Percentiles rank a stretch among this genome's conserved stretches.
Conservation (phyloP, 2,329 filamentous ascomycete genomes). For the Coniella lustricola region DNA sequence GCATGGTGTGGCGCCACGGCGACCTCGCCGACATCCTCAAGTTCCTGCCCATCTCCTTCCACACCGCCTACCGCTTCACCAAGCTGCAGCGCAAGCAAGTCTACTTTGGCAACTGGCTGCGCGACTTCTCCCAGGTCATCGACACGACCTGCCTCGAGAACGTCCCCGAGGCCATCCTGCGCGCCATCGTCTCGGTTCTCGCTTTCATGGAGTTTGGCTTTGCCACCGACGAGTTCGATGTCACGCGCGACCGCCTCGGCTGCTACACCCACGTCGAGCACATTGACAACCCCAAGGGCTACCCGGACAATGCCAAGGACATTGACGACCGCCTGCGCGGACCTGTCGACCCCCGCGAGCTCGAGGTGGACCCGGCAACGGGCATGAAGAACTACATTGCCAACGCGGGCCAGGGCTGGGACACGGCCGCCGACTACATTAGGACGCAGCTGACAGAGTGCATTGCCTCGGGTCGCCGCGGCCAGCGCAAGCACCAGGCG, state of each 20-base stretch:
- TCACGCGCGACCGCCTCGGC: slow-evolving; percentile 44
- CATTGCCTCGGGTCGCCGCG: slow-evolving; percentile 22
- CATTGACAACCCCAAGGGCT: slow-evolving; percentile 40
- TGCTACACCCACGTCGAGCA: slow-evolving; percentile 45
- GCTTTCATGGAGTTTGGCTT: slow-evolving; percentile 51
- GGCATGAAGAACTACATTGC: slow-evolving; percentile 29
- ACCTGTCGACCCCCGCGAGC: slow-evolving; percentile 23
- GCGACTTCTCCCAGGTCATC: slow-evolving; percentile 48
- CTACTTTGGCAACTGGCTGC: slow-evolving; percentile 24
- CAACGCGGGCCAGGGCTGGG: slow-evolving; percentile 22
- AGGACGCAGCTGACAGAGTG: slow-evolving; percentile 21
- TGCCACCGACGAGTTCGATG: slow-evolving; percentile 49
- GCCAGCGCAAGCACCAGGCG: slow-evolving; percentile 15
- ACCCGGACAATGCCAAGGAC: slow-evolving; percentile 23
- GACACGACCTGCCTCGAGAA: slow-evolving; percentile 46
- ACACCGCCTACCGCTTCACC: slow-evolving; percentile 32
- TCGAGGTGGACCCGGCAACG: slow-evolving; percentile 24
- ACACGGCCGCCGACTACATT: slow-evolving; percentile 25
- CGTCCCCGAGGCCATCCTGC: slow-evolving; percentile 45
- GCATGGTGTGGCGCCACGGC: slow-evolving; percentile 34
- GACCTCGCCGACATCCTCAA: slow-evolving; percentile 32
- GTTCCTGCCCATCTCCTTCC: slow-evolving; percentile 30
- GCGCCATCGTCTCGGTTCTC: slow-evolving; percentile 46
- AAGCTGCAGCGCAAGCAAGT: slow-evolving; percentile 31
- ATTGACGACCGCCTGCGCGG: slow-evolving; percentile 24